A percentile compares a stretch with the other conserved stretches of the same genome.
These are phyloP conservation scores for Vachellia pachyceras DNA, from an alignment of 306 rosid species.

Conservation along the genomic window DNA sequence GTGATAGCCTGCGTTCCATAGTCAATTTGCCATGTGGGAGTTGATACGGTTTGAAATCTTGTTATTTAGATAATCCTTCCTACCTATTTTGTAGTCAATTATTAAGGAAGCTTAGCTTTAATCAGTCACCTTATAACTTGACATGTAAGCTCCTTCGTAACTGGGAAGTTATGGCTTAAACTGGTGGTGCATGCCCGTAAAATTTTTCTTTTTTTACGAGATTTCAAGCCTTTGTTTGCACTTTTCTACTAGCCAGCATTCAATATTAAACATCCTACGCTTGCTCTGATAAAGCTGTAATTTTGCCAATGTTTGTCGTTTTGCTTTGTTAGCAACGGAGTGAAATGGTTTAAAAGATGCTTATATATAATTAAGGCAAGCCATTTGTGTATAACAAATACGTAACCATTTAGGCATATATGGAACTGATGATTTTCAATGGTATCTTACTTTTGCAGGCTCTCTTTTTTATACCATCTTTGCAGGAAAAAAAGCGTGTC, in stretches of 20 bases:
- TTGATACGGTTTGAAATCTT: background rate
- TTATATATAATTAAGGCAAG: background rate
- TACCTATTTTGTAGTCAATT: background rate
- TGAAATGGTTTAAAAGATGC: background rate
- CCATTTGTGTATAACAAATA: background rate
- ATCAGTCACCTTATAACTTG: no score
- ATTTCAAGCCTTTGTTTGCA: no score
- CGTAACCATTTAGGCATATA: background rate
- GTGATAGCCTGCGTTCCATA: slow-evolving; percentile 25
- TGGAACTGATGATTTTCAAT: background rate
- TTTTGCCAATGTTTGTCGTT: background rate
- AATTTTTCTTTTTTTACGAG: no score
- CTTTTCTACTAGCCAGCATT: background rate
- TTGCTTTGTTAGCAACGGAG: background rate
- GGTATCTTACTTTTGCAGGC: background rate
- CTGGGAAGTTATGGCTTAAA: no score
- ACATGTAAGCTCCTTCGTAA: no score
- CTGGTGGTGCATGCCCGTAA: no score
- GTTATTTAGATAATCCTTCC: background rate
- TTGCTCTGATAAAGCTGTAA: background rate
- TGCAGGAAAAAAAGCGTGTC: background rate
- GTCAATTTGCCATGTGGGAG: slow-evolving; percentile 41
- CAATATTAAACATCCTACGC: background rate
- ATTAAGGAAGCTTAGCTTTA: background rate
- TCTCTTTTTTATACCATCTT: background rate